Conservation (phyloP, 495 filamentous ascomycete species). For the Pyrenula massariospora region DNA sequence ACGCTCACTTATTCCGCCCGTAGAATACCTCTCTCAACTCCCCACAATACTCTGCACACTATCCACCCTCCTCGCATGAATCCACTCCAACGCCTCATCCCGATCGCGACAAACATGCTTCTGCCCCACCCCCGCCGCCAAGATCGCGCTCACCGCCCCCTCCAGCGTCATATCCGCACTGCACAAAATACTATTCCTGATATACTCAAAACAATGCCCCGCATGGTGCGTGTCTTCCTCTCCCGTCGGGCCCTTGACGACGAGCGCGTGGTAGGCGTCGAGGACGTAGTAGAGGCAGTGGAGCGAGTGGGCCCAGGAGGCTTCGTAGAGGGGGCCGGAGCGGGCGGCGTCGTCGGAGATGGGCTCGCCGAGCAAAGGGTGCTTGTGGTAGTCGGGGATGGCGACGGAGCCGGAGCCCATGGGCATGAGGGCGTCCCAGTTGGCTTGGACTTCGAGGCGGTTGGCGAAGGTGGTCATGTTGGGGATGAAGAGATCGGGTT, state of each 20-base stretch:
- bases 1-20: too few relatives aligned
- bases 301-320: conserved; percentile 18
- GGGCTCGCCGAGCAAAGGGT: conserved; percentile 16
- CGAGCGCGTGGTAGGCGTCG: conserved; percentile 17
- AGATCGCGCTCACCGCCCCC: conserved; percentile 9
- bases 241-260: conserved; percentile 8
- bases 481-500: conserved; percentile 14
- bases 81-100: conserved; percentile 16
- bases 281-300: conserved; percentile 20
- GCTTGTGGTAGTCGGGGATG: conserved; percentile 13
- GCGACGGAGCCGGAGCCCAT: conserved; percentile 15
- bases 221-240: conserved; percentile 17
- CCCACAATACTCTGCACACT: conserved; percentile 19
- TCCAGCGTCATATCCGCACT: conserved; percentile 20
- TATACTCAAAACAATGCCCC: conserved; percentile 19
- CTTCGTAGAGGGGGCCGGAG: conserved; percentile 16
- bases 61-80: conserved; percentile 19
- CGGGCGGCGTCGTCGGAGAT: conserved; percentile 17
- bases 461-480: conserved; percentile 15
- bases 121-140: conserved; percentile 13
- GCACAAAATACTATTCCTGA: conserved; percentile 16
- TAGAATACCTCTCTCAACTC: not conserved
- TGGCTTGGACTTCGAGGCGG: conserved; percentile 12
- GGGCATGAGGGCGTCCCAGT: conserved; percentile 20
- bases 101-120: conserved; percentile 18